These are phyloP conservation scores for Eleusine coracana DNA, from an alignment of 176 grass and related monocot species.

Conservation along the genomic window DNA sequence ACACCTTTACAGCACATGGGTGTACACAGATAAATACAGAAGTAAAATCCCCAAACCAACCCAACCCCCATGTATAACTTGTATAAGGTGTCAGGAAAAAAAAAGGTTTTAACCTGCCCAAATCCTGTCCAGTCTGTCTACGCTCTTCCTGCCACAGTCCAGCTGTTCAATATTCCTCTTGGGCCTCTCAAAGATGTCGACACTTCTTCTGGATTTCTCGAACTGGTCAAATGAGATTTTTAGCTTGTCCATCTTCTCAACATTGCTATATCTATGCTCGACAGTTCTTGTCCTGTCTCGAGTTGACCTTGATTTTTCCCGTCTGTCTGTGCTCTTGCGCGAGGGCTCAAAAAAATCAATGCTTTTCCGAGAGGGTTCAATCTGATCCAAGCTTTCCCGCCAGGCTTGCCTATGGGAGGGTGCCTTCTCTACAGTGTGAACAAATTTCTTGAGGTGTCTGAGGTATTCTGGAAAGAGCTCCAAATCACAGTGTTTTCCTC, in stretches of 20 bases:
- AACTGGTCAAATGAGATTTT: slow-evolving; percentile 72
- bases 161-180: slow-evolving; percentile 71
- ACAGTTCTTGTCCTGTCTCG: slow-evolving; percentile 52
- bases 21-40: slow-evolving; percentile 47
- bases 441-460: slow-evolving; percentile 75
- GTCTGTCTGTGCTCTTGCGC: slow-evolving; percentile 63
- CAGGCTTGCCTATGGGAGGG: slow-evolving; percentile 59
- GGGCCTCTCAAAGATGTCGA: slow-evolving; percentile 65
- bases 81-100: slow-evolving; percentile 44
- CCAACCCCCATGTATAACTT: slow-evolving; percentile 46
- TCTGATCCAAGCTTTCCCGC: slow-evolving; percentile 55
- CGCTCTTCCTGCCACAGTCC: slow-evolving; percentile 72
- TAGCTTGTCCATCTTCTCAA: slow-evolving; percentile 73
- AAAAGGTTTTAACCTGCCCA: slow-evolving; percentile 61
- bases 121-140: slow-evolving; percentile 87
- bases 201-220: slow-evolving; percentile 84
- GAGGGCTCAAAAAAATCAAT: slow-evolving; percentile 58
- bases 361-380: slow-evolving; percentile 73
- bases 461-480: slow-evolving; percentile 93
- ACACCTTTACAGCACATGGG: slow-evolving; percentile 44
- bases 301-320: slow-evolving; percentile 60
- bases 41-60: slow-evolving; percentile 47
- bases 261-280: slow-evolving; percentile 71
- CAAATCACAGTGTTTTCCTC: slow-evolving; percentile 88
- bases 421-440: slow-evolving; percentile 71